These are phyloP conservation scores for Trichosporon faecale DNA, from an alignment of 1,284 basidiomycete genomes.

Conservation along the genomic window DNA sequence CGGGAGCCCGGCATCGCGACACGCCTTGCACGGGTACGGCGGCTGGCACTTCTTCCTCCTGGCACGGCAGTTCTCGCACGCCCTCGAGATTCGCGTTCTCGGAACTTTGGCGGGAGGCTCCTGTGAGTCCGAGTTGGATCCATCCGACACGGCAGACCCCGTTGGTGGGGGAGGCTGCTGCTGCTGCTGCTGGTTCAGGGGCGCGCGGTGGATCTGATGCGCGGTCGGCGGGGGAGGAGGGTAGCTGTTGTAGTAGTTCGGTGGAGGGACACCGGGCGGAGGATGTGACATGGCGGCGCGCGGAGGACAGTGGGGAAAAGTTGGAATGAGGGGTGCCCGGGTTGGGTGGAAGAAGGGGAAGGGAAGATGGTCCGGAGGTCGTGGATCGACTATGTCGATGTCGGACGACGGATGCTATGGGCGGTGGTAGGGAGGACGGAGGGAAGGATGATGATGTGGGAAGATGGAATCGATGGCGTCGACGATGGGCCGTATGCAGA, in stretches of 20 bases:
- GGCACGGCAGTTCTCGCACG: conserved; percentile 24
- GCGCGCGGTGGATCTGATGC: not conserved
- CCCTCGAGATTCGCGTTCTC: conserved; percentile 17
- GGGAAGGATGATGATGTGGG: not conserved
- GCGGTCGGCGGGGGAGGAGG: not conserved
- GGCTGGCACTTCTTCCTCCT: conserved; percentile 22
- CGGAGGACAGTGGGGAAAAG: not conserved
- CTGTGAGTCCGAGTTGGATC: conserved; percentile 3
- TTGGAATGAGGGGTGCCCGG: not conserved
- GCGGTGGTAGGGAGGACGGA: not conserved
- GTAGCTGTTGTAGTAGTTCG: not conserved
- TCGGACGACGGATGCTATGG: not conserved
- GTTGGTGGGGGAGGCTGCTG: not conserved
- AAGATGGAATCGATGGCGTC: not conserved
- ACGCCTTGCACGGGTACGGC: conserved; percentile 20
- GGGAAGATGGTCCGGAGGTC: not conserved
- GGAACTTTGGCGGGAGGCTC: conserved; percentile 13
- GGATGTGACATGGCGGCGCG: not conserved
- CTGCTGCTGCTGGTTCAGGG: not conserved
- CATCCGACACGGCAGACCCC: not conserved
- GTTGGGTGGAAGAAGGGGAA: not conserved
- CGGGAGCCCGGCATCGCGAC: conserved; percentile 19
- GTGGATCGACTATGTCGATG: not conserved
- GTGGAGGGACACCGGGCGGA: not conserved
- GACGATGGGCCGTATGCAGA: not conserved